Evolutionary conservation across 1,284 basidiomycete species (phyloP).

Genomic region (Cutaneotrichosporon mucoides): DNA sequence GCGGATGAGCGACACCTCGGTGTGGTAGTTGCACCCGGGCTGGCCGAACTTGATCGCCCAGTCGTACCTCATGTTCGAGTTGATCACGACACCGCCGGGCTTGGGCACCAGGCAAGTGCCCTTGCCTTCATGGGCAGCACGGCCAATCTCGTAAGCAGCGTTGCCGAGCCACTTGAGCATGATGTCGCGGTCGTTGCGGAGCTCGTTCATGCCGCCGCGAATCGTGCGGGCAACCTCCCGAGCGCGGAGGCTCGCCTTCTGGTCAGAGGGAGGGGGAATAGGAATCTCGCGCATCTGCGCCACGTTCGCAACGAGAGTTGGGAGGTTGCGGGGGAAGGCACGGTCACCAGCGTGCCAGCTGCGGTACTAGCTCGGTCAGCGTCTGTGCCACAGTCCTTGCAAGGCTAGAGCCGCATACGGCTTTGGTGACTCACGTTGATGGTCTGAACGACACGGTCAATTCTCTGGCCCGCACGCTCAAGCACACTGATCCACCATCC

Average conservation of each 20-base stretch:
- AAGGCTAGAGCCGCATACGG: too few relatives aligned
- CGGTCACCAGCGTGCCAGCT: constrained; percentile 20
- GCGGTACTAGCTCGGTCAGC: constrained; percentile 22
- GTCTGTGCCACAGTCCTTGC: not conserved
- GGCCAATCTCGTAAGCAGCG: constrained; percentile 15
- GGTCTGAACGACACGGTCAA: constrained; percentile 22
- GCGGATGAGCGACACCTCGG: constrained; percentile 15
- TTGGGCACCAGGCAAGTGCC: constrained; percentile 20
- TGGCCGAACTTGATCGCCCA: constrained; percentile 29
- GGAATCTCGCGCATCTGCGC: constrained; percentile 27
- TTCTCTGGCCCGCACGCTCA: constrained; percentile 16
- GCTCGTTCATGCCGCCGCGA: constrained; percentile 12
- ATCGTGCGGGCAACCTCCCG: constrained; percentile 14
- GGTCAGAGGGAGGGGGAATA: constrained; percentile 6
- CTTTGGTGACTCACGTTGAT: constrained; percentile 22
- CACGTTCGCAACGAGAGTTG: constrained; percentile 27
- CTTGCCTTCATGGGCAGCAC: constrained; percentile 14
- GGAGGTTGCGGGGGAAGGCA: constrained; percentile 25
- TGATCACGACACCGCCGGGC: constrained; percentile 21
- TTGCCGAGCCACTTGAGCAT: constrained; percentile 19
- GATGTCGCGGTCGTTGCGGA: constrained; percentile 15
- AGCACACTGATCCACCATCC: constrained; percentile 28
- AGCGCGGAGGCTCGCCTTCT: constrained; percentile 5
- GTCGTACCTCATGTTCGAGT: constrained; percentile 29
- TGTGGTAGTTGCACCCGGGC: constrained; percentile 21